phyloP scores from a whole-genome alignment of 2,329 filamentous ascomycete species.

The Teratosphaeria pseudoeucalypti region DNA sequence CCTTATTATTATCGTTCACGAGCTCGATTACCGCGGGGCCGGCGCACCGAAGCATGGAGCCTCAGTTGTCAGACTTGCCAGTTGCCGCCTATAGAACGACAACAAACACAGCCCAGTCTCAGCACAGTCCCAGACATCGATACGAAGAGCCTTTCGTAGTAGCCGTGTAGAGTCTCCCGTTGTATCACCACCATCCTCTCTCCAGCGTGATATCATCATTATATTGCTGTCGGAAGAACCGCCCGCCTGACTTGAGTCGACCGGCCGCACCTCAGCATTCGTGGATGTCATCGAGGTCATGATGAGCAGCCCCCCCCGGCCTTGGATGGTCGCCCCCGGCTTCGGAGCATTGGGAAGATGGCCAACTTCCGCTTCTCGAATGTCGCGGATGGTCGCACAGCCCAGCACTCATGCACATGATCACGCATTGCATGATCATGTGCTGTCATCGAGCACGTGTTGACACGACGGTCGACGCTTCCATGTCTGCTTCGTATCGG shows the following conservation, averaged over 20 bases:
- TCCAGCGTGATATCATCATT: too few species aligned
- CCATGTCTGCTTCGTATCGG: not conserved
- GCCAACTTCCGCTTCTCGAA: not conserved
- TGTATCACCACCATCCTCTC: too few species aligned
- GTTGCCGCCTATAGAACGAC: not conserved
- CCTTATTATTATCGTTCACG: not conserved
- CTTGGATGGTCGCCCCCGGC: not conserved
- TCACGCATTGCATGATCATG: not conserved
- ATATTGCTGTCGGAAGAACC: too few species aligned
- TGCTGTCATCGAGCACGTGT: not conserved
- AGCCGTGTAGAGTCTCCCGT: too few species aligned
- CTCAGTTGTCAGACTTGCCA: not conserved
- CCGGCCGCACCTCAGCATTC: too few species aligned
- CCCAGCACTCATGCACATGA: not conserved
- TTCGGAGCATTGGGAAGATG: not conserved
- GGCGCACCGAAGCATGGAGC: not conserved
- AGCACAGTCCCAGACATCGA: too few species aligned
- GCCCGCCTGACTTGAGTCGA: too few species aligned
- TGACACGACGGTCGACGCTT: not conserved
- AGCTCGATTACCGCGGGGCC: not conserved
- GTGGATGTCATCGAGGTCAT: too few species aligned
- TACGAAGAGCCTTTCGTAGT: too few species aligned
- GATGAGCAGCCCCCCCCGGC: not conserved
- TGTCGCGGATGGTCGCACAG: not conserved
- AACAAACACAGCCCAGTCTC: not conserved